phyloP scores from a whole-genome alignment of 148 eudicot genomes.

The Fagopyrum homotropicum region DNA sequence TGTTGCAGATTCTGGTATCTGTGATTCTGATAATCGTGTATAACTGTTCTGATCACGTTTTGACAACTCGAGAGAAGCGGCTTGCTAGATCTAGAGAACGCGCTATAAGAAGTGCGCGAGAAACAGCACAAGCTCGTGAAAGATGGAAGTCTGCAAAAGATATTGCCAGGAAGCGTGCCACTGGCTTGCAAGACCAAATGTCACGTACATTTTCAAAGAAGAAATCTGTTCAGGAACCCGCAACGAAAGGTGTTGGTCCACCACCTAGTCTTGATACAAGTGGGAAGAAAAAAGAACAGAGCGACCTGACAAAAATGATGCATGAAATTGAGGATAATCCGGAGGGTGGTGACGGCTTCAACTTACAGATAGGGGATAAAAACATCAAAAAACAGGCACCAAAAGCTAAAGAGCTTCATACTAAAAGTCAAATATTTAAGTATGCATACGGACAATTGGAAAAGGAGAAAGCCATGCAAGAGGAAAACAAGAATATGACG shows the following conservation, averaged over 20 bases:
- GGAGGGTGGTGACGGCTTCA: slow-evolving; percentile 48
- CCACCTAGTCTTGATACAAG: slow-evolving; percentile 23
- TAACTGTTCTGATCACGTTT: slow-evolving; percentile 80
- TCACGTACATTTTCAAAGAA: slow-evolving; percentile 69
- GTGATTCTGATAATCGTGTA: slow-evolving; percentile 58
- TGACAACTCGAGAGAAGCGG: slow-evolving; percentile 60
- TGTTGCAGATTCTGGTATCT: slow-evolving; percentile 50
- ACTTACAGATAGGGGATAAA: slow-evolving; percentile 52
- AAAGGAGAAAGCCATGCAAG: slow-evolving; percentile 79
- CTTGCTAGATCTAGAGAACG: slow-evolving; percentile 75
- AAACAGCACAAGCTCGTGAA: slow-evolving; percentile 83
- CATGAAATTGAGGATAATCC: slow-evolving; percentile 49
- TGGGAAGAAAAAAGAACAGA: slow-evolving; percentile 43
- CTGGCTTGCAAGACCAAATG: slow-evolving; percentile 51
- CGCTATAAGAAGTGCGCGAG: slow-evolving; percentile 70
- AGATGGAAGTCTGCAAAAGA: slow-evolving; percentile 70
- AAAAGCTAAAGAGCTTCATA: slow-evolving; percentile 56
- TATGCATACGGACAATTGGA: slow-evolving; percentile 85
- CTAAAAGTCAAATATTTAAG: slow-evolving; percentile 73
- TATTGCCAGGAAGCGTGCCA: slow-evolving; percentile 43
- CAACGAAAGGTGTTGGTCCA: slow-evolving; percentile 11
- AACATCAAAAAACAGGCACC: slow-evolving; percentile 46
- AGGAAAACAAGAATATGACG: slow-evolving; percentile 49
- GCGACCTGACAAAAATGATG: slow-evolving; percentile 59
- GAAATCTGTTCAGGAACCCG: slow-evolving; percentile 25